These are phyloP conservation scores for Triticum dicoccoides DNA, from an alignment of 176 grass and related monocot species.

Conservation along the genomic window DNA sequence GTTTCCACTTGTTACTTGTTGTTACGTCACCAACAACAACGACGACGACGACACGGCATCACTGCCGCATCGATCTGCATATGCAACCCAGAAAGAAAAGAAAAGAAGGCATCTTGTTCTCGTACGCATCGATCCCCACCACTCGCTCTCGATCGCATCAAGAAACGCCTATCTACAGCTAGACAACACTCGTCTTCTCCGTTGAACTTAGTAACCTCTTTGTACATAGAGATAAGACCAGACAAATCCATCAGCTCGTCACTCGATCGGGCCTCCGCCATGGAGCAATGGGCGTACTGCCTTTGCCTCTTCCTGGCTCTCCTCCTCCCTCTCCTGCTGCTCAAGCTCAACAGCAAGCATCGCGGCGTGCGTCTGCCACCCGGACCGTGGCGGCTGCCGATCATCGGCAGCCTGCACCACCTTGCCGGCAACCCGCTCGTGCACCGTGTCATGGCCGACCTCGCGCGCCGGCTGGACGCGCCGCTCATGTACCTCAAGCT, in stretches of 20 bases:
- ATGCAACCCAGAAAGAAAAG: no score
- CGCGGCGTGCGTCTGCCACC: neutral
- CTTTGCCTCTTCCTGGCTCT: neutral
- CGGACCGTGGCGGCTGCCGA: constrained; percentile 28
- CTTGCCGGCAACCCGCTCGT: neutral
- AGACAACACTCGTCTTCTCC: neutral
- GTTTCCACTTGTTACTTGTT: no score
- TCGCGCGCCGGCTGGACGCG: neutral
- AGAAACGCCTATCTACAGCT: no score
- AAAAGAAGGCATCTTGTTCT: no score
- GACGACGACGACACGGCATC: no score
- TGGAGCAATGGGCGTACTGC: neutral
- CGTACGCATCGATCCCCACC: no score
- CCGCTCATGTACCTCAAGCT: constrained; percentile 45
- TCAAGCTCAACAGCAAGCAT: neutral
- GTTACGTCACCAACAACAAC: no score
- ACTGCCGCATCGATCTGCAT: no score
- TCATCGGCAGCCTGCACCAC: constrained; percentile 50
- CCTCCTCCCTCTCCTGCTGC: constrained; percentile 20
- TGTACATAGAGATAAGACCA: neutral
- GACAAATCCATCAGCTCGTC: neutral
- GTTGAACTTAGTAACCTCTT: neutral
- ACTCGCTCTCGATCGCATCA: no score
- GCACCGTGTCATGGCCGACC: constrained; percentile 29
- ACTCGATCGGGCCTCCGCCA: neutral